These are phyloP conservation scores for Pouteria campechiana DNA, from an alignment of 179 eudicot genomes.

Conservation along the genomic window DNA sequence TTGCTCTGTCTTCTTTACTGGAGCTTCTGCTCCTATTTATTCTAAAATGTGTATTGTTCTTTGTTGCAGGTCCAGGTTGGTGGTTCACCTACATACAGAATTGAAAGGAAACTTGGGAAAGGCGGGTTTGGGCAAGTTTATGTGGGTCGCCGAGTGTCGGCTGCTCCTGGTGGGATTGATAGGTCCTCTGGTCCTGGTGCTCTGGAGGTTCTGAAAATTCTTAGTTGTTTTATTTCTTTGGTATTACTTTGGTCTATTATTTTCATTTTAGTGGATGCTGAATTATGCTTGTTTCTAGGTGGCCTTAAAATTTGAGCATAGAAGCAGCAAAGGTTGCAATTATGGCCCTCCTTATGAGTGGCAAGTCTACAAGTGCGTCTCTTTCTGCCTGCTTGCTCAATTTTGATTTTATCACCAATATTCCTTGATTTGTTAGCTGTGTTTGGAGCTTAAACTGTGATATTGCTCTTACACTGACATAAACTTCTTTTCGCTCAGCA, in stretches of 20 bases:
- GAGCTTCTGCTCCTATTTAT: too few relatives aligned
- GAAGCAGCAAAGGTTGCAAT: constrained; percentile 61
- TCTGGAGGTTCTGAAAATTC: constrained; percentile 15
- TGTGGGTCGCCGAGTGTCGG: constrained; percentile 44
- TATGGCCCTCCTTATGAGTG: constrained; percentile 77
- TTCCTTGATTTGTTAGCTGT: neutral
- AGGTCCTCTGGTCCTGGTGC: constrained; percentile 38
- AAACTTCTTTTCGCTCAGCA: constrained; percentile 14
- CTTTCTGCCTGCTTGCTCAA: neutral
- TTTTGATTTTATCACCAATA: neutral
- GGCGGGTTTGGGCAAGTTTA: constrained; percentile 50
- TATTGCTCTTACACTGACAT: neutral
- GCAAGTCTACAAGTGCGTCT: constrained; percentile 71
- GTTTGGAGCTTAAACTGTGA: neutral
- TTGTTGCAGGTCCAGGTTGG: constrained; percentile 42
- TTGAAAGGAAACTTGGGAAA: constrained; percentile 43
- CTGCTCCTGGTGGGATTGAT: constrained; percentile 22
- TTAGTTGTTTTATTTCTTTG: neutral
- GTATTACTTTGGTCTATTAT: too few relatives aligned
- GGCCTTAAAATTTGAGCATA: constrained; percentile 72
- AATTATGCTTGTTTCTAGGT: too few relatives aligned
- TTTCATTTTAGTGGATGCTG: too few relatives aligned
- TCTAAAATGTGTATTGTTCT: too few relatives aligned
- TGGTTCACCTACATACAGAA: constrained; percentile 38
- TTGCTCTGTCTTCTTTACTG: too few relatives aligned